Evolutionary conservation across 805 yeast genomes (phyloP), one percentile per base, ranked within the genome.

Genomic region (Metschnikowia amazonensis): DNA sequence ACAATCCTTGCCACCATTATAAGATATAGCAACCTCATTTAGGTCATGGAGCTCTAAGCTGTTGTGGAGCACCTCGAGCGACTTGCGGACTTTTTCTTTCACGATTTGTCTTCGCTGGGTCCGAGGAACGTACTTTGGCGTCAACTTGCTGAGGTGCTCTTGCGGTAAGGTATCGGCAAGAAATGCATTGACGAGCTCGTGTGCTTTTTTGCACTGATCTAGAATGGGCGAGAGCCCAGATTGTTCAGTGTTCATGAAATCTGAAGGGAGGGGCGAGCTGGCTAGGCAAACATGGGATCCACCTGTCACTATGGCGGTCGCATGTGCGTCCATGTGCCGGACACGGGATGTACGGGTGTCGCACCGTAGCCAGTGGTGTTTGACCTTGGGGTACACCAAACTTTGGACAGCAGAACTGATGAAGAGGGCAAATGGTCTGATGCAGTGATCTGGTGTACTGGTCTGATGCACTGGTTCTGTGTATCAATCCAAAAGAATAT

Each of bases 1-100:
- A 58, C 98, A 94, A 66, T 94, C 99, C 60, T 94, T 94, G 1
- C 99, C 99, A 9, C 99, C 99, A 61, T 94, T 94, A 64, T 85
- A 94, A 2, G 96, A 86, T 11, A 94, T 72, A 0, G 97, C 84
- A 3, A 86, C 65, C 47, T 84, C 82, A 14, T 62, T 59, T n/a
- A 70, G 53, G 7, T 68, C 64, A 43, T 64, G 67, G 18, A 55
- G 44, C 23, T 62, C 66, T 13, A 68, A 62, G 2, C 69, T 58
- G 2, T 43, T 25, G 7, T 56, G 63, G 38, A 69, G 55, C 37
- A 61, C 62, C 23, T 55, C 58, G 51, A 69, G 55, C 27, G 65
- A 59, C 37, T 59, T 51, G 24, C 36, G 33, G 18, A 67, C 60
- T 47, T 65, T 65, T 10, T 57, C 51, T 45, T 65, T 65, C 33